A percentile compares a stretch with the other conserved stretches of the same genome.
Evolutionary conservation across 2,329 filamentous ascomycete species (phyloP).

Genomic region (Penicillium sp.): DNA sequence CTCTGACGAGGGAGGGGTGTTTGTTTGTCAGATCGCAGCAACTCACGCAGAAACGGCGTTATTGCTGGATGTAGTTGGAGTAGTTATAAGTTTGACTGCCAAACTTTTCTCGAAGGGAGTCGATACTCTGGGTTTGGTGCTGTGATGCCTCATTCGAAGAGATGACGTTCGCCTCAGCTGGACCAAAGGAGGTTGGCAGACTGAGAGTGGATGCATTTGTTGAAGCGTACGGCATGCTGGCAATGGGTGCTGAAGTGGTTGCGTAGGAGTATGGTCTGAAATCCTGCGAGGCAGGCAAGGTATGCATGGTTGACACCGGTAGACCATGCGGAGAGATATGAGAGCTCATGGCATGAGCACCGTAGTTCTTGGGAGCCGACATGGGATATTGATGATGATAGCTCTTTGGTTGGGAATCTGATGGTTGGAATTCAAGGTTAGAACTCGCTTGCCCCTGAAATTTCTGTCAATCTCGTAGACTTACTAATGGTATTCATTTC

Average conservation of each 20-base stretch:
- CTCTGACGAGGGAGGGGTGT: too few species aligned
- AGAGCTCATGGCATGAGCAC: slow-evolving; percentile 22
- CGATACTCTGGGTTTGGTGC: slow-evolving; percentile 16
- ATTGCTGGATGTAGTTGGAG: slow-evolving; percentile 23
- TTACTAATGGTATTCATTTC: slow-evolving; percentile 26
- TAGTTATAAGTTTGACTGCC: slow-evolving; percentile 27
- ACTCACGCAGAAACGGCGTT: neutral
- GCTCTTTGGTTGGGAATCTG: slow-evolving; percentile 26
- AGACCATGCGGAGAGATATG: slow-evolving; percentile 24
- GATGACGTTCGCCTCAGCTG: slow-evolving; percentile 22
- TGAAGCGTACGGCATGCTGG: slow-evolving; percentile 28
- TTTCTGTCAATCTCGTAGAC: slow-evolving; percentile 2
- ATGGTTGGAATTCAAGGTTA: slow-evolving; percentile 14
- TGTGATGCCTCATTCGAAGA: slow-evolving; percentile 22
- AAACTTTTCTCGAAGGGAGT: slow-evolving; percentile 25
- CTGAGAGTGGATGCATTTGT: slow-evolving; percentile 32
- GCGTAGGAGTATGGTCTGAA: slow-evolving; percentile 31
- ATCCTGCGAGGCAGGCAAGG: slow-evolving; percentile 30
- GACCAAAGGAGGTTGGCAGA: slow-evolving; percentile 30
- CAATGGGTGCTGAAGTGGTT: slow-evolving; percentile 23
- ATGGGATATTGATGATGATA: slow-evolving; percentile 25
- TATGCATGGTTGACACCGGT: slow-evolving; percentile 26
- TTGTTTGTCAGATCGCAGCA: too few species aligned
- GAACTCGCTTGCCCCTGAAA: neutral
- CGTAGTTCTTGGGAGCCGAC: slow-evolving; percentile 23